Evolutionary conservation across 371 early-diverging fungal genomes (phyloP).

Genomic region (Actinomucor elegans): DNA sequence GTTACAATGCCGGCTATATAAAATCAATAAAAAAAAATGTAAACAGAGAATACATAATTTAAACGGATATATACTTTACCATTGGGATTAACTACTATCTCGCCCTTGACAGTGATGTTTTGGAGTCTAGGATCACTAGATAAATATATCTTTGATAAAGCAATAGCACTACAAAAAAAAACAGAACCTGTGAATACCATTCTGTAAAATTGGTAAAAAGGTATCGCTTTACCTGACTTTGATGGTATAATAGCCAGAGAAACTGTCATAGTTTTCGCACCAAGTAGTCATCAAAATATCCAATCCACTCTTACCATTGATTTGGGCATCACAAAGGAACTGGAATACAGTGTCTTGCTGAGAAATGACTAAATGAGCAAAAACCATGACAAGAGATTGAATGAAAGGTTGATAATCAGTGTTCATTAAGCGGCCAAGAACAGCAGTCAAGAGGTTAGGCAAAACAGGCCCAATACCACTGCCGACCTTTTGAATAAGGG

Average conservation of each 20-base stretch:
- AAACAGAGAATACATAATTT: constrained; percentile 29
- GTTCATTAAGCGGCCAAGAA: constrained; percentile 65
- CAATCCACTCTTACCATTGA: constrained; percentile 62
- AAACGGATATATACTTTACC: constrained; percentile 63
- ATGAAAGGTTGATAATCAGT: constrained; percentile 78
- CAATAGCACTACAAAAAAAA: constrained; percentile 61
- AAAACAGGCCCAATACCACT: constrained; percentile 67
- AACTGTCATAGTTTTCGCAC: constrained; percentile 76
- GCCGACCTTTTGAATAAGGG: constrained; percentile 80
- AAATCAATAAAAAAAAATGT: neutral
- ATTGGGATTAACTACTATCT: constrained; percentile 71
- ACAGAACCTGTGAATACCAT: neutral
- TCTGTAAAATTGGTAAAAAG: too few species aligned
- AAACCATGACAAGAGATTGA: constrained; percentile 85
- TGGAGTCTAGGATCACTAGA: constrained; percentile 69
- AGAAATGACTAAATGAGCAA: constrained; percentile 78
- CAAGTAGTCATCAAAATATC: constrained; percentile 71
- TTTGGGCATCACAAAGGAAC: constrained; percentile 57
- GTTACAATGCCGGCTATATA: too few species aligned
- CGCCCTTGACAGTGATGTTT: constrained; percentile 75
- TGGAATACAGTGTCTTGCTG: constrained; percentile 72
- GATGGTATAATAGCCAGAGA: constrained; percentile 73
- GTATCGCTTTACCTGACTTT: constrained; percentile 83
- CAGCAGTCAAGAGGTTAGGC: constrained; percentile 78
- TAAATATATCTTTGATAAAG: constrained; percentile 72